Percentiles rank a stretch among this genome's conserved stretches.
Evolutionary conservation across 2,329 filamentous ascomycete species (phyloP).

Genomic region (Macrophomina phaseolina): DNA sequence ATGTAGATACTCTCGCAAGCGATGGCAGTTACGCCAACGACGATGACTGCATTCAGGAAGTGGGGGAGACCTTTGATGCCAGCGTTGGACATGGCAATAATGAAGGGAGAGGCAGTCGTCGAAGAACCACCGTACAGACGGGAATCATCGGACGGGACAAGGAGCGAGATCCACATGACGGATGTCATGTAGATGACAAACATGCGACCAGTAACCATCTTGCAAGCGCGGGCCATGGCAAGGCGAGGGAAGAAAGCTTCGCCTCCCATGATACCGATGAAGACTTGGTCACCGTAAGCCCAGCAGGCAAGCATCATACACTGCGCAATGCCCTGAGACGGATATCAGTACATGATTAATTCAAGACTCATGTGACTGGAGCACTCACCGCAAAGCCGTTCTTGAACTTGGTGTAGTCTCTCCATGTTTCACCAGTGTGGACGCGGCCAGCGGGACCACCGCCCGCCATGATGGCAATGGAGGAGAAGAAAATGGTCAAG

Average conservation of each 20-base stretch:
- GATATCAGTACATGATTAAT: background rate
- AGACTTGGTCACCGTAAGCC: slow-evolving; percentile 41
- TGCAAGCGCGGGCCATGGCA: slow-evolving; percentile 48
- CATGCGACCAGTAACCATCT: slow-evolving; percentile 47
- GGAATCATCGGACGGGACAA: slow-evolving; percentile 27
- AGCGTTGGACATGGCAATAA: slow-evolving; percentile 39
- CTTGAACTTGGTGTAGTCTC: slow-evolving; percentile 42
- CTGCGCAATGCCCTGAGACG: slow-evolving; percentile 16
- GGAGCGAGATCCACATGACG: slow-evolving; percentile 35
- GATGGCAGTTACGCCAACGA: slow-evolving; percentile 41
- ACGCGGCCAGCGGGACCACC: slow-evolving; percentile 42
- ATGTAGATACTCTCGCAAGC: slow-evolving; percentile 42
- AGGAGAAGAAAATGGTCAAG: slow-evolving; percentile 41
- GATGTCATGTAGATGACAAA: slow-evolving; percentile 45
- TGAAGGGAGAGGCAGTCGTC: slow-evolving; percentile 40
- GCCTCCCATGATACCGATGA: slow-evolving; percentile 48
- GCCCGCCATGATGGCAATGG: slow-evolving; percentile 42
- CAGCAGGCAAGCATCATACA: slow-evolving; percentile 26
- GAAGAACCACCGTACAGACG: slow-evolving; percentile 34
- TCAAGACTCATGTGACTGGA: background rate
- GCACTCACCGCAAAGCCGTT: slow-evolving; percentile 42
- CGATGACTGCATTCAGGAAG: slow-evolving; percentile 42
- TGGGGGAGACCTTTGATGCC: slow-evolving; percentile 39
- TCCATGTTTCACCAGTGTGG: slow-evolving; percentile 44
- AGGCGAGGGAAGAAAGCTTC: slow-evolving; percentile 47